These are phyloP conservation scores for Podaxis sp. DNA, from an alignment of 768 basidiomycete species.

Conservation along the genomic window DNA sequence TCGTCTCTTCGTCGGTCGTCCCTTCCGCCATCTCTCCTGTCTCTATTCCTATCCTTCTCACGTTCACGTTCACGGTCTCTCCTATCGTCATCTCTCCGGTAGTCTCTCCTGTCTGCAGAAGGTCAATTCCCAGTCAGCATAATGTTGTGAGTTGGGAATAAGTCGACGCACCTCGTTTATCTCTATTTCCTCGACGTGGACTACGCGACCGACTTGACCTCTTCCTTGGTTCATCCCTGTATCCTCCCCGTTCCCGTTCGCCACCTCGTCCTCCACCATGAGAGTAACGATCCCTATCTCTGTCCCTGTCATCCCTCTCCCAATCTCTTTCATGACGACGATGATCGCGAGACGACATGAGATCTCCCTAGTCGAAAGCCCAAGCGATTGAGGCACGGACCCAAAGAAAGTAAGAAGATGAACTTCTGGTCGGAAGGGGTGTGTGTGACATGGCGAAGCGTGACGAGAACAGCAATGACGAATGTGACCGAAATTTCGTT, in stretches of 20 bases:
- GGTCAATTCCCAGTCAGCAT: not conserved
- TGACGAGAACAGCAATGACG: constrained; percentile 8
- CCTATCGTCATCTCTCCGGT: constrained; percentile 8
- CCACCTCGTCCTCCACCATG: constrained; percentile 30
- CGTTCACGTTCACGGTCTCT: constrained; percentile 25
- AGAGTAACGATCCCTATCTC: constrained; percentile 40
- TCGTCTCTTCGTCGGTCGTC: constrained; percentile 37
- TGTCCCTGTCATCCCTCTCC: constrained; percentile 54
- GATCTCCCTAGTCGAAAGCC: not conserved
- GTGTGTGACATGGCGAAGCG: constrained; percentile 10
- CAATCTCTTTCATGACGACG: constrained; percentile 63
- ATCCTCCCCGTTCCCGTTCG: constrained; percentile 31
- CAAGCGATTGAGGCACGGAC: not conserved
- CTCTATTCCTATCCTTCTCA: constrained; percentile 36
- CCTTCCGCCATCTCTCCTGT: constrained; percentile 36
- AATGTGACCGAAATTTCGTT: constrained; percentile 3
- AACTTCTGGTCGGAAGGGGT: not conserved
- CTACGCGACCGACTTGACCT: constrained; percentile 51
- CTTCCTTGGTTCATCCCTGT: constrained; percentile 41
- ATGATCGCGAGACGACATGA: constrained; percentile 59
- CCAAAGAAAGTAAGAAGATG: not conserved
- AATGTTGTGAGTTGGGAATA: not conserved
- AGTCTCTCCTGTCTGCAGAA: constrained; percentile 9
- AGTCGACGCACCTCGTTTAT: not conserved
- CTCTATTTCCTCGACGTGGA: constrained; percentile 33